Percentiles rank a stretch among this genome's conserved stretches.
Evolutionary conservation across 2,329 filamentous ascomycete genomes (phyloP).

Genomic region (Paecilomyces niveus): DNA sequence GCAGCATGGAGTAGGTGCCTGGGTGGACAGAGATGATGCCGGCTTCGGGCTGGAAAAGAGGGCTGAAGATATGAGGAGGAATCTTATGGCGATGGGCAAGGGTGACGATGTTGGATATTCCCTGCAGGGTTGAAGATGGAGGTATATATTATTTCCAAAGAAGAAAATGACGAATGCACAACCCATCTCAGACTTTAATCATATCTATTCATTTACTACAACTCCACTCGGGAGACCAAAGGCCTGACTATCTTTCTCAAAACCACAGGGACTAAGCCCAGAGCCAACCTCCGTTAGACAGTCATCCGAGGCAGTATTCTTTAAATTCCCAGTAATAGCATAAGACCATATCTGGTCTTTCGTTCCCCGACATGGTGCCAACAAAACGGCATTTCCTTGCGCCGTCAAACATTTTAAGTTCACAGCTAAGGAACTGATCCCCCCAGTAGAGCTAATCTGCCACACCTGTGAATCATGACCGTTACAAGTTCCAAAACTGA

Average conservation of each 20-base stretch:
- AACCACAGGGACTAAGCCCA: constrained; percentile 26
- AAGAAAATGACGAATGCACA: background rate
- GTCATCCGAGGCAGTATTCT: constrained; percentile 21
- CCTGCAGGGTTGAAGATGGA: constrained; percentile 26
- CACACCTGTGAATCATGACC: constrained; percentile 39
- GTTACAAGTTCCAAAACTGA: constrained; percentile 32
- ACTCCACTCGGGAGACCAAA: constrained; percentile 40
- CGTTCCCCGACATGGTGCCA: constrained; percentile 12
- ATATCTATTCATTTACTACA: background rate
- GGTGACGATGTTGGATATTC: constrained; percentile 40
- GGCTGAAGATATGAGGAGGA: constrained; percentile 38
- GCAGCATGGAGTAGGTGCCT: constrained; percentile 40
- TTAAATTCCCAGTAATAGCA: constrained; percentile 37
- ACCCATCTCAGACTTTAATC: background rate
- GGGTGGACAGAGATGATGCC: constrained; percentile 37
- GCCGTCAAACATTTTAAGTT: constrained; percentile 26
- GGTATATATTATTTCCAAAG: background rate
- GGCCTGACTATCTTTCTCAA: constrained; percentile 38
- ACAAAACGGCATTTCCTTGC: constrained; percentile 5
- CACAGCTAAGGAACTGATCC: constrained; percentile 32
- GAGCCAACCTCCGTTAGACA: constrained; percentile 35
- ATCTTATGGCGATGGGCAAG: constrained; percentile 38
- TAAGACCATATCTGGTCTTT: constrained; percentile 38
- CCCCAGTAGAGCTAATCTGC: constrained; percentile 26
- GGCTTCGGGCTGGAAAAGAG: constrained; percentile 30